Percentiles rank a stretch among this genome's conserved stretches.
phyloP scores from a whole-genome alignment of 2,329 filamentous ascomycete genomes.

The Aspergillus sp. region DNA sequence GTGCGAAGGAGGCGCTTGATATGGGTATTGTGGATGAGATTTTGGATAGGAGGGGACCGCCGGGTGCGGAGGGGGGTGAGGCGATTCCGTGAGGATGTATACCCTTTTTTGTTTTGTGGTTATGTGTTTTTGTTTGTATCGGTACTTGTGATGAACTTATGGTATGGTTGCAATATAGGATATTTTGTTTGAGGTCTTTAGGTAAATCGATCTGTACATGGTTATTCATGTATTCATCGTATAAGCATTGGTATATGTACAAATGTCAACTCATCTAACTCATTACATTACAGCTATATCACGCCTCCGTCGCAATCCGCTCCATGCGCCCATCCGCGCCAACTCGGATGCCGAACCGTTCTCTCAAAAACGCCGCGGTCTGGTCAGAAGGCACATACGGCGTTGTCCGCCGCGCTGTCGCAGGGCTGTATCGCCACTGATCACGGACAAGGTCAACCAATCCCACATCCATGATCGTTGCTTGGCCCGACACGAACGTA shows the following conservation, averaged over 20 bases:
- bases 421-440: conserved; percentile 40
- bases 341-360: conserved; percentile 43
- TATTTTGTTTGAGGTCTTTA: neutral
- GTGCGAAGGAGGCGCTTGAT: conserved; percentile 82
- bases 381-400: conserved; percentile 35
- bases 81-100: conserved; percentile 19
- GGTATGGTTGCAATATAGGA: neutral
- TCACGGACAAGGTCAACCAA: conserved; percentile 39
- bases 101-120: neutral
- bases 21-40: conserved; percentile 93
- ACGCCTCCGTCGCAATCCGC: conserved; percentile 25
- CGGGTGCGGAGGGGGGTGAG: conserved; percentile 26
- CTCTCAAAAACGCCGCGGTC: conserved; percentile 39
- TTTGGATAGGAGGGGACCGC: conserved; percentile 52
- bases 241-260: neutral
- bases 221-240: neutral
- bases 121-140: neutral
- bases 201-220: neutral
- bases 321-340: conserved; percentile 38
- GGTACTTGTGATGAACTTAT: neutral
- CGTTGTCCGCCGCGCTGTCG: conserved; percentile 24
- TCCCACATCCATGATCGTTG: conserved; percentile 41
- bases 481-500: conserved; percentile 39
- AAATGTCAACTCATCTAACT: neutral
- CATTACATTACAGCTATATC: neutral